These are phyloP conservation scores for Notholithocarpus densiflorus DNA, from an alignment of 306 rosid genomes.

Conservation along the genomic window DNA sequence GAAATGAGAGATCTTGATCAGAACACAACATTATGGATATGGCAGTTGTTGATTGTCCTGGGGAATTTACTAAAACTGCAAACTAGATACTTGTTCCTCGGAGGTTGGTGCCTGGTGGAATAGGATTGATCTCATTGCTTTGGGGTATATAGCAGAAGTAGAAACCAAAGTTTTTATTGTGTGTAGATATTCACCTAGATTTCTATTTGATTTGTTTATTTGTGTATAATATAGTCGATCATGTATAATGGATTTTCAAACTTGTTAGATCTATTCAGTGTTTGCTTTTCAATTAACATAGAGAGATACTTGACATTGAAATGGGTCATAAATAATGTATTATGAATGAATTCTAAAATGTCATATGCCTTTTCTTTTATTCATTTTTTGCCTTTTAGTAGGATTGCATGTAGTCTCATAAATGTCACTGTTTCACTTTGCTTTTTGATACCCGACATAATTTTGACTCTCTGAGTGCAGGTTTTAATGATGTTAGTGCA, in stretches of 20 bases:
- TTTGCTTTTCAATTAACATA: neutral
- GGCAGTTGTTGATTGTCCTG: neutral
- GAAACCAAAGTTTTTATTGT: neutral
- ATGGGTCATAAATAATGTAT: neutral
- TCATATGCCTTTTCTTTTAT: neutral
- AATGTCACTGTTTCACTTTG: neutral
- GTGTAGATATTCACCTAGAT: neutral
- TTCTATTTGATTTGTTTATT: neutral
- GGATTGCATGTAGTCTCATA: neutral
- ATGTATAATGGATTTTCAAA: neutral
- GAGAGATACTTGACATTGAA: neutral
- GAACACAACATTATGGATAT: neutral
- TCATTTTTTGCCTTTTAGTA: neutral
- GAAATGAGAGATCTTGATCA: neutral
- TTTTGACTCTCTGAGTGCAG: too few relatives aligned
- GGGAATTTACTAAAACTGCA: neutral
- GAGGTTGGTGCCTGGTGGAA: neutral
- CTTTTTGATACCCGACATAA: neutral
- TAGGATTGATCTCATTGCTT: neutral
- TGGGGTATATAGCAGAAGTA: neutral
- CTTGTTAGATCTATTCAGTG: neutral
- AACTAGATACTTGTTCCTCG: neutral
- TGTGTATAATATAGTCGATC: neutral
- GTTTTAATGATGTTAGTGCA: too few relatives aligned
- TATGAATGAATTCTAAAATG: neutral